Evolutionary conservation across 768 basidiomycete genomes (phyloP), one percentile per base, ranked within the genome.

Genomic region (Xanthoconium purpureum): DNA sequence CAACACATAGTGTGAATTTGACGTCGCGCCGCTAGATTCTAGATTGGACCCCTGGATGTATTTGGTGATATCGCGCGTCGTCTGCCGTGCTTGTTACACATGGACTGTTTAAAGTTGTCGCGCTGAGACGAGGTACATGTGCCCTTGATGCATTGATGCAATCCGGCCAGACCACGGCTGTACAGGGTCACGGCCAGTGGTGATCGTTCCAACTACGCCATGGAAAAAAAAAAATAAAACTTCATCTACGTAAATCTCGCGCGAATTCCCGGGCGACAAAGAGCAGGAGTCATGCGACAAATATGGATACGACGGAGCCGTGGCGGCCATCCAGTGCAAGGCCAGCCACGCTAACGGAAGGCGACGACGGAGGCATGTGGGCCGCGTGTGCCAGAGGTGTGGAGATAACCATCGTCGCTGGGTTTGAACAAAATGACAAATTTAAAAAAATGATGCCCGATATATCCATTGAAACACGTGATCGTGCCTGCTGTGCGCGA

Each of bases 391-490:
- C 29, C 18, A 24, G 13, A n/a, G 35, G 5, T 36, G 59, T 61
- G 61, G 52, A 53, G 62, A 63, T 65, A 62, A 53, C 42, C 55
- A 66, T 40, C 20, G 47, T 60, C 70, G 71, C 71, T 40, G 70
- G 24, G 47, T 63, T 61, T 33, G 32, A 59, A 60, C 40, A 56
- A 13, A 13, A 15, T 29, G 42, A 43, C 43, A 44, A 61, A 56
- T 47, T 56, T 20, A 56, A 54, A 54, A 40, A 56, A 37, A 61
- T 58, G 60, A 61, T 52, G 18, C 60, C 63, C 55, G 58, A 66
- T 61, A 44, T 53, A 55, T 59, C 28, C 29, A 13, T 17, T 28
- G 2, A 17, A 28, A 7, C 70, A 71, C 71, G 71, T 71, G 71
- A 63, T 51, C 38, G 70, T 70, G 39, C 66, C 68, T 68, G 57